A percentile compares a stretch with the other conserved stretches of the same genome.
Conservation (phyloP, 179 eudicot genomes). For the Drosera spatulata region DNA sequence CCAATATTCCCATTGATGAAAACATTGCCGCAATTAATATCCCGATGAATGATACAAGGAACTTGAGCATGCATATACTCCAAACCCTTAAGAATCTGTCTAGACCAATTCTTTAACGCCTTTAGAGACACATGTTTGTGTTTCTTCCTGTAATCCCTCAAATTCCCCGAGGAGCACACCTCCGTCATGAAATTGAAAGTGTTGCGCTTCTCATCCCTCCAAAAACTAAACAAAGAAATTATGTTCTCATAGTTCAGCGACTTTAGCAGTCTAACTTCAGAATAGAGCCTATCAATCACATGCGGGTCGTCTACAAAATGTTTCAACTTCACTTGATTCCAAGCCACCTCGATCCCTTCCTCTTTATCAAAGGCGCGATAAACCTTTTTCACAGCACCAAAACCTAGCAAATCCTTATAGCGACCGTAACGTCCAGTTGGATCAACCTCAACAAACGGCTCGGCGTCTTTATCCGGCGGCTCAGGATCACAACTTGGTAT, state of each 20-base stretch:
- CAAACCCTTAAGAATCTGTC: conserved; percentile 74
- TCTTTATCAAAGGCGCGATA: conserved; percentile 55
- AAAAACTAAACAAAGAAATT: conserved; percentile 23
- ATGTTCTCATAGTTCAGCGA: conserved; percentile 29
- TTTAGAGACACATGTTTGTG: conserved; percentile 54
- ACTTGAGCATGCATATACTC: conserved; percentile 52
- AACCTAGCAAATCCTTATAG: no score
- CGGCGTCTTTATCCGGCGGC: no score
- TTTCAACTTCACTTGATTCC: conserved; percentile 67
- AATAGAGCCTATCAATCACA: conserved; percentile 47
- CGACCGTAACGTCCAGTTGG: no score
- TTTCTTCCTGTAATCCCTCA: conserved; percentile 55
- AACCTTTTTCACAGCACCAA: no score
- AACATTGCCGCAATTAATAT: conserved; percentile 77
- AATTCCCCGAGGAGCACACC: conserved; percentile 29
- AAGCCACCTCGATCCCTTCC: conserved; percentile 82
- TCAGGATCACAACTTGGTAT: no score
- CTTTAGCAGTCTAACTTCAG: conserved; percentile 62
- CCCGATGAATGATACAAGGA: conserved; percentile 79
- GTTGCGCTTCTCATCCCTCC: conserved; percentile 24
- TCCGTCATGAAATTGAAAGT: conserved; percentile 38
- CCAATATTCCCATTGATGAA: conserved; percentile 85
- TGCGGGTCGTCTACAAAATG: conserved; percentile 43
- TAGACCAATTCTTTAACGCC: conserved; percentile 80
- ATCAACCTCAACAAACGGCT: conserved; percentile 7